Percentiles rank a stretch among this genome's conserved stretches.
phyloP scores from a whole-genome alignment of 208 protist genomes.

The Trichomonas gallinae region DNA sequence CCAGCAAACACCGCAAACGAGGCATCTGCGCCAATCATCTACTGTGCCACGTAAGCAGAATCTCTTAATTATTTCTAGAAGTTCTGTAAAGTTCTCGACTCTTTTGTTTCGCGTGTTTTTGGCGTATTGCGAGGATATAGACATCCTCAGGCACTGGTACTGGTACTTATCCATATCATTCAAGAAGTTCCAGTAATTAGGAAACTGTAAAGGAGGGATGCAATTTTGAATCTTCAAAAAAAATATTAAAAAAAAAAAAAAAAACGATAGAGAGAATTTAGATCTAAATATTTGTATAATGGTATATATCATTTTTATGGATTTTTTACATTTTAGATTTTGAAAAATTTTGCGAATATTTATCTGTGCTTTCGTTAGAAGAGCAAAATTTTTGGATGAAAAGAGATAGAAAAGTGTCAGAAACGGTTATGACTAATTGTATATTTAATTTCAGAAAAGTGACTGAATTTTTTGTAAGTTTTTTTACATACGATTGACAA shows the following conservation, averaged over 20 bases:
- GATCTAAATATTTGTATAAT: too few species aligned
- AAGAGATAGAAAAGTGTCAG: too few species aligned
- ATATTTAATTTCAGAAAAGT: too few species aligned
- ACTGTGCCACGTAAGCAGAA: not conserved
- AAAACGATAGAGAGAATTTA: too few species aligned
- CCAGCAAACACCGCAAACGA: not conserved
- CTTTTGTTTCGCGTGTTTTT: not conserved
- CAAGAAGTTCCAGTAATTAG: not conserved
- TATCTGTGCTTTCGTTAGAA: too few species aligned
- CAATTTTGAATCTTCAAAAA: not conserved
- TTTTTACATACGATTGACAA: too few species aligned
- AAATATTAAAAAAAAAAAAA: not conserved
- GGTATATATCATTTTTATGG: too few species aligned
- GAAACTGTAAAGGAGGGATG: not conserved
- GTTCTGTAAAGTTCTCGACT: not conserved
- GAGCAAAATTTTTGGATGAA: too few species aligned
- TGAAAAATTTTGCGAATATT: too few species aligned
- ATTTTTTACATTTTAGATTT: too few species aligned
- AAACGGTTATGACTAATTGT: too few species aligned
- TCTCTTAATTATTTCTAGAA: not conserved
- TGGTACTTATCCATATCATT: not conserved
- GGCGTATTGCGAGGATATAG: not conserved
- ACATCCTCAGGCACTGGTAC: not conserved
- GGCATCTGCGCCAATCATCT: not conserved
- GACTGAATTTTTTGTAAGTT: too few species aligned